A percentile compares a stretch with the other conserved stretches of the same genome.
These are phyloP conservation scores for Mariannaea elegans DNA, from an alignment of 2,329 filamentous ascomycete genomes.

Conservation along the genomic window DNA sequence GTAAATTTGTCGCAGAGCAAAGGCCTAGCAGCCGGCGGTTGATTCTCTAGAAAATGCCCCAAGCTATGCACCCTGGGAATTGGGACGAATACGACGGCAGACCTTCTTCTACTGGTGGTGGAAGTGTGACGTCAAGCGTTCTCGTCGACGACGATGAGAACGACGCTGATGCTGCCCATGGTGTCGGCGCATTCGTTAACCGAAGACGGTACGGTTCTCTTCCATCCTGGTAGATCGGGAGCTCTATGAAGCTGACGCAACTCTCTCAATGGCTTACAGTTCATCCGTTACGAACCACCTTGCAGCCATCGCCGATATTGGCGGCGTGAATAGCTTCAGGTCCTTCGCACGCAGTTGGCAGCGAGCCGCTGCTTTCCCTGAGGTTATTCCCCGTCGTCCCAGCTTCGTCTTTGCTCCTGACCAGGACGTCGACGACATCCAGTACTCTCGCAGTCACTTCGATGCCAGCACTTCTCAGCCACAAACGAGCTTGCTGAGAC, in stretches of 20 bases:
- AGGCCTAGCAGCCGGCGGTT: background rate
- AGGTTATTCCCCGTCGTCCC: constrained; percentile 82
- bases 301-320: constrained; percentile 72
- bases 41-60: constrained; percentile 38
- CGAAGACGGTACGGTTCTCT: constrained; percentile 42
- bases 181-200: constrained; percentile 33
- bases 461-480: constrained; percentile 46
- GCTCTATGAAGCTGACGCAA: constrained; percentile 12
- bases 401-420: constrained; percentile 75
- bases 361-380: constrained; percentile 85
- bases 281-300: constrained; percentile 69
- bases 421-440: constrained; percentile 46
- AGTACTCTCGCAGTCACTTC: constrained; percentile 53
- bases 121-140: constrained; percentile 54
- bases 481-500: constrained; percentile 58
- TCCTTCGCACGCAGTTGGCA: constrained; percentile 95
- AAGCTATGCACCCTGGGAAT: constrained; percentile 48
- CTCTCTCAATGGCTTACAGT: constrained; percentile 44
- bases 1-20: background rate
- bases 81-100: constrained; percentile 59
- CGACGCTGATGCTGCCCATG: constrained; percentile 42
- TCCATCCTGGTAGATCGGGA: background rate
- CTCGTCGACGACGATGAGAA: constrained; percentile 52
- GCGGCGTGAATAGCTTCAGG: constrained; percentile 92
- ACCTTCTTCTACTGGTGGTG: constrained; percentile 53